A percentile compares a stretch with the other conserved stretches of the same genome.
These are phyloP conservation scores for Diaporthe citri DNA, from an alignment of 2,329 filamentous ascomycete genomes.

Conservation along the genomic window DNA sequence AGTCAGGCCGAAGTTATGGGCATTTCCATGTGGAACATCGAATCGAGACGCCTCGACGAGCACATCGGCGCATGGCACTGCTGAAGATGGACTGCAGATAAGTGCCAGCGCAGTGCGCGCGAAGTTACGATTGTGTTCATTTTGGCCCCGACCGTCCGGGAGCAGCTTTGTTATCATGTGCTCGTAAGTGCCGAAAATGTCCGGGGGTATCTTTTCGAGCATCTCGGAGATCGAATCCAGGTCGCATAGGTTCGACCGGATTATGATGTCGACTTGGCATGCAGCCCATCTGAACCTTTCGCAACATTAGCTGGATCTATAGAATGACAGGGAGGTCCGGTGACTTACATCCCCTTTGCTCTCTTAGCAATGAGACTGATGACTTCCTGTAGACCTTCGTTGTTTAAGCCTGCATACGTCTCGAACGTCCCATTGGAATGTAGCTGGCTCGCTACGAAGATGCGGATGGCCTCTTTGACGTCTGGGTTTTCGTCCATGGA, in stretches of 20 bases:
- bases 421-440: neutral
- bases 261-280: constrained; percentile 26
- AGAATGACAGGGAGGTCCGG: accelerated
- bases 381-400: neutral
- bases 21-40: neutral
- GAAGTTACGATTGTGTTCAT: neutral
- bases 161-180: neutral
- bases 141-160: neutral
- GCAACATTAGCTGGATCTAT: neutral
- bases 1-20: neutral
- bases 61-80: neutral
- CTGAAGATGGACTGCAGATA: constrained; percentile 14
- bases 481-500: constrained; percentile 6
- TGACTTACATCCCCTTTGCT: constrained; percentile 8
- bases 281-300: constrained; percentile 27
- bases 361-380: neutral
- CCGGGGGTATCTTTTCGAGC: neutral
- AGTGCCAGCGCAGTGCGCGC: constrained; percentile 28
- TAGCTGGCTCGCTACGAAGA: neutral
- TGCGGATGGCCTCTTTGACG: neutral
- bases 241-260: neutral
- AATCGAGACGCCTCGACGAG: constrained; percentile 8
- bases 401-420: too few species aligned
- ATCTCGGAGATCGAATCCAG: neutral
- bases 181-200: constrained; percentile 7